Evolutionary conservation across 2,329 filamentous ascomycete genomes (phyloP).

Genomic region (Eutypa lata): DNA sequence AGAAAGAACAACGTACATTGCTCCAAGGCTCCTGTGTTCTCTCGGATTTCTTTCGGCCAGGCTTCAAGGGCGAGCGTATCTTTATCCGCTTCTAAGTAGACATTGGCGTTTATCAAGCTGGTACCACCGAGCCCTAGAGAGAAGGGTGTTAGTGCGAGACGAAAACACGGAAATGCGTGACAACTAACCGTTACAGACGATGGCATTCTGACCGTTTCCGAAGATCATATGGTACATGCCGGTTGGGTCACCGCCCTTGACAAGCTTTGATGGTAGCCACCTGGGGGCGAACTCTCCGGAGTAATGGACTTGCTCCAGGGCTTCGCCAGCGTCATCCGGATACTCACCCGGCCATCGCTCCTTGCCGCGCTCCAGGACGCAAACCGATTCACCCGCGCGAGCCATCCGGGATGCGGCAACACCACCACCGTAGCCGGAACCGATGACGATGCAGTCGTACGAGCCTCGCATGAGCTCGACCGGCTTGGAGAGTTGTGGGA

Average conservation of each 20-base stretch:
- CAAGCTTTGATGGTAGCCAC: slow-evolving; percentile 36
- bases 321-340: slow-evolving; percentile 45
- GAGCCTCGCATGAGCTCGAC: slow-evolving; percentile 53
- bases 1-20: slow-evolving; percentile 41
- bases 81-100: slow-evolving; percentile 59
- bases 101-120: slow-evolving; percentile 65
- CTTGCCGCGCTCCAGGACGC: slow-evolving; percentile 60
- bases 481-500: slow-evolving; percentile 53
- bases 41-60: slow-evolving; percentile 58
- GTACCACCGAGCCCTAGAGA: slow-evolving; percentile 58
- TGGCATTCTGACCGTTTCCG: slow-evolving; percentile 61
- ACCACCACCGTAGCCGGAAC: slow-evolving; percentile 66
- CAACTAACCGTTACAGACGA: slow-evolving; percentile 55
- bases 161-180: too few relatives aligned
- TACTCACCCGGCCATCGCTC: slow-evolving; percentile 68
- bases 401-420: slow-evolving; percentile 65
- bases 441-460: slow-evolving; percentile 67
- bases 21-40: slow-evolving; percentile 38
- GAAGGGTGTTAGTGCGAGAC: too few relatives aligned
- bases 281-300: slow-evolving; percentile 51
- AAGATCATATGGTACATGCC: slow-evolving; percentile 63
- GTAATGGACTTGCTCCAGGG: slow-evolving; percentile 50
- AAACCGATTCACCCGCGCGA: slow-evolving; percentile 57
- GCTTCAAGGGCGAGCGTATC: slow-evolving; percentile 48
- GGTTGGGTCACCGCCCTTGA: slow-evolving; percentile 51